Evolutionary conservation across 768 basidiomycete species (phyloP), one percentile per base, ranked within the genome.

Genomic region (Auriscalpium orientale): DNA sequence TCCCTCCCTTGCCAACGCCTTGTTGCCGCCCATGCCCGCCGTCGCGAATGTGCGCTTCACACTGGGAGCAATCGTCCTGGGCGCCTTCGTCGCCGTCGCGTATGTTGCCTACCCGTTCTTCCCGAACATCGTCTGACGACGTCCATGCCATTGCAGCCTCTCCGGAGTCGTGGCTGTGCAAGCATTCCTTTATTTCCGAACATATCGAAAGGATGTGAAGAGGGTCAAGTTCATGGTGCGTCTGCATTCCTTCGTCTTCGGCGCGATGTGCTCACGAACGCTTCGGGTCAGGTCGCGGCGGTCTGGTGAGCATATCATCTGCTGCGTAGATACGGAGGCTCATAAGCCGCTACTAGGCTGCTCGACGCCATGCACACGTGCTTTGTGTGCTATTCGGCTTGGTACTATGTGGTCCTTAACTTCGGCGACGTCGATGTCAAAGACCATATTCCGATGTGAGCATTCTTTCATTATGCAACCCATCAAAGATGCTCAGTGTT

Each of bases 381-480:
- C 15, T 33, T 64, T 38, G 51, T 58, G 21, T 61, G 55, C 18
- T 21, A 54, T n/a, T 57, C 60, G 20, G 7, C 13, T 15, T 63
- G 62, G 62, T 28, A 49, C 2, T 63, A 63, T 47, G 48, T 63
- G n/a, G 36, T 63, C 28, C 40, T 56, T 3, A 58, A 58, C 51
- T 63, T 40, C 11, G 62, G 62, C 36, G 56, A 62, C 11, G 53
- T 53, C 37, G 36, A 20, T 1, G 2, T 16, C 3, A 2, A 15
- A 1, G 59, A 56, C 15, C 28, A 36, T 12, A 54, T 63, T 13
- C 55, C 57, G 9, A 35, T 35, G 62, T 63, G 47, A 38, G 60
- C 40, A 18, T 38, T 16, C 12, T 18, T 7, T 11, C 15, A 49
- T 20, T 16, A 20, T 13, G 44, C 36, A 16, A 15, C 12, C 21